Base-by-base conservation (phyloP, 2,329 filamentous ascomycete species). In the Neofusicoccum cordaticola region DNA sequence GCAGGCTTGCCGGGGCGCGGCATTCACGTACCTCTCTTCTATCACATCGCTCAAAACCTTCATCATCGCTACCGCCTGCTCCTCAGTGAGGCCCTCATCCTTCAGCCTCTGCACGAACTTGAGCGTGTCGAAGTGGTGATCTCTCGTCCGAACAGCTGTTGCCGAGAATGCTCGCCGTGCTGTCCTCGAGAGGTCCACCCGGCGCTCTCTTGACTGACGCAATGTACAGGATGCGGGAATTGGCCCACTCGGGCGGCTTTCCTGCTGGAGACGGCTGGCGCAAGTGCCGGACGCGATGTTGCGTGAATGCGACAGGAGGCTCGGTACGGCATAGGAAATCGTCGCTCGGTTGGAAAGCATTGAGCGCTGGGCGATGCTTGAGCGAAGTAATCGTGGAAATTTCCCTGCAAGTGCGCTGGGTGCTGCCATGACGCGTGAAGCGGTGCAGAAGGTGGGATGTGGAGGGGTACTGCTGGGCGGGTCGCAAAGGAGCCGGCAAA, bases 51-150 rank as follows among this genome's bases (percentile, higher is more conserved):
- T 93, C 44, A 99, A 83, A 6, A 98, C 92, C 75, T 91, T 92
- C 95, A 99, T 98, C 90, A 97, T 95, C n/a, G 95, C 94, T 31
- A 92, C 93, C 2, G 93, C 89, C 79, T 99, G 95, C 70, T 93
- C 90, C 77, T 98, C 94, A 27, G 92, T 97, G 77, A 98, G 97
- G 0, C 95, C 95, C 76, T 99, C 95, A 69, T 87, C 87, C 77
- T 94, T 89, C 45, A 99, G 83, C 61, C 92, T 85, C 79, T 97
- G 92, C 44, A 99, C 93, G 75, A 99, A 97, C 80, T 97, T 97
- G 67, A 99, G 86, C 0, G 95, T 99, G 79, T 99, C 95, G 75
- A 99, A 99, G 78, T 99, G 93, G 78, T 99, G 95, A 72, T 97
- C 93, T 15, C 39, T 50, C 6, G 53, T 35, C 13, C 37, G 84